Evolutionary conservation across 192 early-diverging fungal genomes (phyloP).

Genomic region (Podila minutissima): DNA sequence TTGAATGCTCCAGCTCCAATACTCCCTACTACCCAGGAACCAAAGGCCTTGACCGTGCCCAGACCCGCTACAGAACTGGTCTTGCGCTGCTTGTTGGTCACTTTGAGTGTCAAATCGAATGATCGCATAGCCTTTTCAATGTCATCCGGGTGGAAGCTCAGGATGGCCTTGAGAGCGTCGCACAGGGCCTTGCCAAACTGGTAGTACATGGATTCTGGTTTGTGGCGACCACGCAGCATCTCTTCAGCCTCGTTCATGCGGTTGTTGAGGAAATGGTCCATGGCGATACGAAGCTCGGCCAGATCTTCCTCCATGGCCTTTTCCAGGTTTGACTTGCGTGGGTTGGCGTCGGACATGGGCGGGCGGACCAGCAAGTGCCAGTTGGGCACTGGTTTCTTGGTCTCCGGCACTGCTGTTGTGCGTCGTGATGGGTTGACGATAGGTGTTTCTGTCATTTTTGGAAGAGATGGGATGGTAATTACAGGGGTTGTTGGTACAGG

Average conservation of each 20-base stretch:
- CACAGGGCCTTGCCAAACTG: slow-evolving; percentile 77
- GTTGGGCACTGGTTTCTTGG: slow-evolving; percentile 37
- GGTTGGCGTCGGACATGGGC: slow-evolving; percentile 36
- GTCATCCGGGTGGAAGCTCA: slow-evolving; percentile 82
- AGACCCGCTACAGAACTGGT: slow-evolving; percentile 34
- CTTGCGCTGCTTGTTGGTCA: slow-evolving; percentile 70
- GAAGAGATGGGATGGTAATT: neutral
- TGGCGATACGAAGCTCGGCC: slow-evolving; percentile 62
- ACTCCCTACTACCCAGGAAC: slow-evolving; percentile 52
- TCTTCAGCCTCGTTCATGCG: slow-evolving; percentile 75
- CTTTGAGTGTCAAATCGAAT: slow-evolving; percentile 68
- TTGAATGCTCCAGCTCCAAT: slow-evolving; percentile 52
- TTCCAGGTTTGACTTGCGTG: slow-evolving; percentile 39
- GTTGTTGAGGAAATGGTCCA: slow-evolving; percentile 83
- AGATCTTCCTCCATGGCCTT: slow-evolving; percentile 67
- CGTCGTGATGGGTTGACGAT: slow-evolving; percentile 35
- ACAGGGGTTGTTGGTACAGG: neutral
- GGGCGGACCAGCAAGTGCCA: slow-evolving; percentile 43
- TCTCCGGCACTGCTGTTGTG: neutral
- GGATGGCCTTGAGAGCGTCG: slow-evolving; percentile 69
- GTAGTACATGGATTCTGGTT: slow-evolving; percentile 72
- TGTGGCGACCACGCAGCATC: slow-evolving; percentile 57
- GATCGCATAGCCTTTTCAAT: slow-evolving; percentile 73
- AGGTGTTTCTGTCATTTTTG: slow-evolving; percentile 1
- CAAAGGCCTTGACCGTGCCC: slow-evolving; percentile 57